Evolutionary conservation across 2,329 filamentous ascomycete genomes (phyloP).

Genomic region (Colletotrichum caudatum): DNA sequence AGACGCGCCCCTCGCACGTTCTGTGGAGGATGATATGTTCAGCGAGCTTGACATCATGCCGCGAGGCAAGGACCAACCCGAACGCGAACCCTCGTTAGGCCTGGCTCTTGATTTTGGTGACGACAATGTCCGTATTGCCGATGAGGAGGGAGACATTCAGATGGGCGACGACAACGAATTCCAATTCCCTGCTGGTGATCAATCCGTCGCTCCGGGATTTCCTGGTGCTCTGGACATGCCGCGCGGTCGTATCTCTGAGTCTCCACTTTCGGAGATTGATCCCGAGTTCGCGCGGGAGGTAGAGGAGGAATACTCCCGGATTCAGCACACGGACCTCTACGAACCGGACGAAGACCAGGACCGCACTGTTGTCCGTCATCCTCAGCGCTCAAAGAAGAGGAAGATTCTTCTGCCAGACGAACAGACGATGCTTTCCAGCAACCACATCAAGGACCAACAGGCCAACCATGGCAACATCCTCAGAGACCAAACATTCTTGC

Average conservation of each 20-base stretch:
- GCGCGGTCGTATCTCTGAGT: constrained; percentile 75
- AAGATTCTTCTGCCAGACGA: constrained; percentile 86
- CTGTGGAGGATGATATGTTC: constrained; percentile 77
- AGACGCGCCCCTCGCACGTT: constrained; percentile 78
- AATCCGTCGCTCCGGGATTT: constrained; percentile 67
- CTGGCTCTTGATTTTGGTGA: constrained; percentile 67
- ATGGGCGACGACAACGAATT: constrained; percentile 72
- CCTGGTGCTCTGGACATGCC: constrained; percentile 59
- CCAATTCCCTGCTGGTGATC: constrained; percentile 68
- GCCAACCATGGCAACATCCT: constrained; percentile 88
- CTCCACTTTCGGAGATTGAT: constrained; percentile 77
- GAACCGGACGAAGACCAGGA: constrained; percentile 70
- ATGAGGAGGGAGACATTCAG: constrained; percentile 72
- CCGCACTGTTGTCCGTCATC: constrained; percentile 70
- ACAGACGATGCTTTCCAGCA: constrained; percentile 80
- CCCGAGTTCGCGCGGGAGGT: constrained; percentile 71
- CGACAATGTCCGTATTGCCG: constrained; percentile 69
- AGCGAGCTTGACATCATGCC: constrained; percentile 71
- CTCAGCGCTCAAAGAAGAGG: constrained; percentile 80
- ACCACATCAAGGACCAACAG: constrained; percentile 87
- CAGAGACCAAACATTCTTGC: constrained; percentile 84
- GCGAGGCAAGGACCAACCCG: constrained; percentile 67
- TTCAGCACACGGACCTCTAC: constrained; percentile 68
- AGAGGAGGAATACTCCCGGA: constrained; percentile 67
- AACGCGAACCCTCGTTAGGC: constrained; percentile 67